Evolutionary conservation across 257 asterid species (phyloP), one percentile per base, ranked within the genome.

Genomic region (Gentiana dahurica): DNA sequence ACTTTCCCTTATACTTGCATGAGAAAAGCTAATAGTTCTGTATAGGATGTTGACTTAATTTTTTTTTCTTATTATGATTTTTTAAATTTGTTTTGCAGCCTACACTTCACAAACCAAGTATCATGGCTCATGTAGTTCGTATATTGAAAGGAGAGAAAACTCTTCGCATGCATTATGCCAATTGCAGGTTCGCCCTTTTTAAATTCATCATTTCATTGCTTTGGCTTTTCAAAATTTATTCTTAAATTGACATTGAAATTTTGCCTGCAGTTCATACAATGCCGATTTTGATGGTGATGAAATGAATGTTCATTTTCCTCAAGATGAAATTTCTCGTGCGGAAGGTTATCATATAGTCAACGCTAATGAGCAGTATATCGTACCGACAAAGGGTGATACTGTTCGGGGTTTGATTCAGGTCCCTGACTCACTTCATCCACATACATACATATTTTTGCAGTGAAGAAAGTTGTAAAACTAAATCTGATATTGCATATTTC

Each of bases 201-300:
- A 24, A 13, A 44, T 65, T 48, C 24, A 53, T 41, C 55, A 24
- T 34, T 12, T 52, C 36, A 37, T 37, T 41, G 11, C 38, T 36
- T 39, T 54, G 58, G 36, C 69, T 8, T 49, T 62, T 57, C 56
- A 53, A 62, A 57, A 69, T 15, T 55, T 15, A 45, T 49, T 51
- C 66, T 71, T 39, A 13, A n/a, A 39, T 70, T 75, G 75, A 74
- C 70, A 55, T 45, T 54, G 71, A 13, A 54, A 62, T 62, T 65
- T 61, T 68, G 58, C 59, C 24, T 75, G 64, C 82, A 92, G 98
- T 72, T 75, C 98, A 51, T 92, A 87, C 65, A 92, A 92, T 80
- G 98, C 98, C 45, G 98, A 92, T 83, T 92, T 92, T 72, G 98
- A 92, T 51, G 98, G 98, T 38, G 98, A 92, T 74, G 98, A 92